Conservation (phyloP, 1,284 basidiomycete species). For the Kwoniella shivajii region DNA sequence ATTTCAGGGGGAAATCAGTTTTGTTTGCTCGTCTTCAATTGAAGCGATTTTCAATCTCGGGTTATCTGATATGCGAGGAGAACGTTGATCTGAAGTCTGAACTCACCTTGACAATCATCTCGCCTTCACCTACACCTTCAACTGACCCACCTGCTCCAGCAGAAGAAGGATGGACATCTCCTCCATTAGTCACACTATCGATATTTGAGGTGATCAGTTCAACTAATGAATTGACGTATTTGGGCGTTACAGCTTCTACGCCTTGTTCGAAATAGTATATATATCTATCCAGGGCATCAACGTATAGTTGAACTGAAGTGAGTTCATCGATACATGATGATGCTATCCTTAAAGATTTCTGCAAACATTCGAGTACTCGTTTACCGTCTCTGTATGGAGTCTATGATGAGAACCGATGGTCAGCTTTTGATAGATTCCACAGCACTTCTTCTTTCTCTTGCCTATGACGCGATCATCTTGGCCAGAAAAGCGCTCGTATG, state of each 20-base stretch:
- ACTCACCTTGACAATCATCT: slow-evolving; percentile 68
- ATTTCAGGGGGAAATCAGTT: too few species aligned
- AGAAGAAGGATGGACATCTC: slow-evolving; percentile 72
- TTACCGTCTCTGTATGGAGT: slow-evolving; percentile 90
- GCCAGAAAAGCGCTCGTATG: too few species aligned
- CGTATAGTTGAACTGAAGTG: slow-evolving; percentile 89
- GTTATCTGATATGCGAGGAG: not conserved
- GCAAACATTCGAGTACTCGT: slow-evolving; percentile 89
- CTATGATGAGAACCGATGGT: slow-evolving; percentile 54
- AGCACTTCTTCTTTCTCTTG: too few species aligned
- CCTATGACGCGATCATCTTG: too few species aligned
- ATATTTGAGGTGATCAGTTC: slow-evolving; percentile 89
- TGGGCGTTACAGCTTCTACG: slow-evolving; percentile 85
- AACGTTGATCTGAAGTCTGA: not conserved
- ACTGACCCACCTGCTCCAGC: slow-evolving; percentile 63
- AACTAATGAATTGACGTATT: slow-evolving; percentile 90
- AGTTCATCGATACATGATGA: slow-evolving; percentile 93
- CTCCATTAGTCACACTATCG: slow-evolving; percentile 73
- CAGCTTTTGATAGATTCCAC: not conserved
- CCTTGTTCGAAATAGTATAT: slow-evolving; percentile 91
- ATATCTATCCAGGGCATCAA: slow-evolving; percentile 88
- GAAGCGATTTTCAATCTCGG: not conserved
- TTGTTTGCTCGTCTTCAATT: too few species aligned
- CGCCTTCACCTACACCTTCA: slow-evolving; percentile 85
- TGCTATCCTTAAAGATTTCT: slow-evolving; percentile 89